Base-by-base conservation (phyloP, 768 basidiomycete genomes). In the Lepiota brunneoincarnata region DNA sequence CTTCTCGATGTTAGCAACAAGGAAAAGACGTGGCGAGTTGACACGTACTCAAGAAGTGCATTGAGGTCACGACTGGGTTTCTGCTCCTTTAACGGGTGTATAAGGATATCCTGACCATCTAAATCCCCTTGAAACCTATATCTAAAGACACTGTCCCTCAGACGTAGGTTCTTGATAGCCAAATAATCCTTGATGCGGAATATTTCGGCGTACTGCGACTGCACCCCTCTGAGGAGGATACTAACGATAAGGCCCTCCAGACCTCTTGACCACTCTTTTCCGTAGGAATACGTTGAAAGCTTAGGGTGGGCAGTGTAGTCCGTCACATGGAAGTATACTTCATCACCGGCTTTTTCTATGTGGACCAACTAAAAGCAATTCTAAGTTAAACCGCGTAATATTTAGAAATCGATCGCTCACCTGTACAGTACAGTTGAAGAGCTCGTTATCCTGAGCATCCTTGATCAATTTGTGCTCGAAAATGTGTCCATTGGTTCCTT, bases 361-460 rank as follows among this genome's bases (percentile, higher is more conserved):
- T 76, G 72, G 3, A 87, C 66, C 31, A 85, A 64, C 86, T 87
- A 52, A 12, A 49, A 18, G 28, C 23, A 21, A 40, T 49, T 11
- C 40, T 46, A 12, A 12, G 49, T 45, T 34, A 48, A n/a, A 26
- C 1, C n/a, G 57, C 23, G 20, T 46, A 50, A 42, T 34, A 52
- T 9, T 21, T 15, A 24, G 26, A 18, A 47, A n/a, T 31, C 31
- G 17, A 28, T 31, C 14, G 34, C 59, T 38, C 63, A 86, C 86
- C 76, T 86, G 81, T 36, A 83, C 82, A 12, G 78, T 72, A 57
- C 83, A 85, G 43, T 76, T 75, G 56, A 85, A 77, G 55, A 80
- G 76, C 26, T 58, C 63, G 1, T 71, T 69, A 34, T 71, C 73
- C 34, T 64, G 61, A 4, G 71, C 77, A 47, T 84, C 75, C 60